phyloP scores from a whole-genome alignment of 73 alveolate species.

The Stentor coeruleus region DNA sequence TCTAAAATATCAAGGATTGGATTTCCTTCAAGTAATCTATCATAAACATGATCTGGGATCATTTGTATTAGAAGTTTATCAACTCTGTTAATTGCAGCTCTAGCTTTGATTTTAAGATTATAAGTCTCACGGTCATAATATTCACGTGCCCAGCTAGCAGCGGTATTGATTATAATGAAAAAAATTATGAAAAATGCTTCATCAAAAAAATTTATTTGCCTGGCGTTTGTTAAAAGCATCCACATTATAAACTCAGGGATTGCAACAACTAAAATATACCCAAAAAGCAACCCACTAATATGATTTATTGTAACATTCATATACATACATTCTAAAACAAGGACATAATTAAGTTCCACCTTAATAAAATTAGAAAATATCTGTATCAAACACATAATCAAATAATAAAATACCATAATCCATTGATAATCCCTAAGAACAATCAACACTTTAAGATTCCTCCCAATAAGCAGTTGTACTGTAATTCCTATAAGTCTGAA shows the following conservation, averaged over 20 bases:
- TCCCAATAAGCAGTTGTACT: not conserved
- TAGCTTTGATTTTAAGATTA: not conserved
- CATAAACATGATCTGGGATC: conserved; percentile 61
- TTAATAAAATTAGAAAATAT: not conserved
- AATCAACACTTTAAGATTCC: not conserved
- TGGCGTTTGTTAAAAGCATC: not conserved
- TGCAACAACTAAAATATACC: not conserved
- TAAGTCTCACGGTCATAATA: not conserved
- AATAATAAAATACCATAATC: too few species aligned
- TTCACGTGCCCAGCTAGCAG: not conserved
- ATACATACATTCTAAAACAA: not conserved
- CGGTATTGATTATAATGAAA: not conserved
- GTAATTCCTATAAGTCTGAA: not conserved
- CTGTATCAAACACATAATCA: not conserved
- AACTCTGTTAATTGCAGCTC: conserved; percentile 39
- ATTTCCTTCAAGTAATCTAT: conserved; percentile 18
- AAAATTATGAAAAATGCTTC: not conserved
- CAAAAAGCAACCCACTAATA: conserved; percentile 21
- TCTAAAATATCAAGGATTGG: conserved; percentile 67
- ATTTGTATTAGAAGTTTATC: conserved; percentile 57
- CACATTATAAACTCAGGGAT: not conserved
- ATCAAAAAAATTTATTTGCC: not conserved
- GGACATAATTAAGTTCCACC: not conserved
- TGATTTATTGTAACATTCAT: conserved; percentile 1
- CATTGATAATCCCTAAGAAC: not conserved